Base-by-base conservation (phyloP, 2,329 filamentous ascomycete genomes). In the Phaeosphaeriaceae sp. region DNA sequence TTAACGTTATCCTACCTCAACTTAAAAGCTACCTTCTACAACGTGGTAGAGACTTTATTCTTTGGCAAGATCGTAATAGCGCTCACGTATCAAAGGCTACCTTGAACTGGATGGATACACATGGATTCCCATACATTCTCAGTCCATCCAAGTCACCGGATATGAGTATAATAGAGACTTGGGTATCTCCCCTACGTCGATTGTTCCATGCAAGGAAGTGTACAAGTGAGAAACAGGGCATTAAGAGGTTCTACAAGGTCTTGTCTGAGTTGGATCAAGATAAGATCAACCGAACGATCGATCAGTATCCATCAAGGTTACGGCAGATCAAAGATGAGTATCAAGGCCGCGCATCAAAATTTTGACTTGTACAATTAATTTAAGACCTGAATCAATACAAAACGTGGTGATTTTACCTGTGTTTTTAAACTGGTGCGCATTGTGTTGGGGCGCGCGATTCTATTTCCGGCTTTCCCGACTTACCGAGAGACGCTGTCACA, bases 161-260 rank as follows among this genome's bases (percentile, higher is more conserved):
- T 32, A 21, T 45, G 23, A 45, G 35, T n/a, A 41, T 45, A n/a
- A 50, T 45, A 18, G 41, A 50, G 42, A 50, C 47, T 13, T 50
- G 30, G 41, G 47, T 43, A 18, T 18, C 15, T 13, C 44, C 44
- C 5, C 18, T 47, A 17, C 15, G 20, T 4, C 17, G 21, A 13
- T 36, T 37, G 33, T 36, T 36, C 12, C 17, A 16, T 18, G 9
- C 33, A 36, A 16, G 16, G 9, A 36, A 36, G 16, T 17, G n/a
- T 11, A 36, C 16, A 36, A 18, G 8, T 13, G 15, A 36, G 17
- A 16, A 16, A 16, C 33, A 36, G 16, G 33, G 33, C 17, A 16
- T 36, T 11, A 36, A 36, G 16, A 11, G 16, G 16, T 36, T 36
- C 33, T 36, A 17, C 16, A 36, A 15, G 9, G 33, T 36, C n/a